Conservation (phyloP, 495 filamentous ascomycete genomes). For the Oidiodendron maius region DNA sequence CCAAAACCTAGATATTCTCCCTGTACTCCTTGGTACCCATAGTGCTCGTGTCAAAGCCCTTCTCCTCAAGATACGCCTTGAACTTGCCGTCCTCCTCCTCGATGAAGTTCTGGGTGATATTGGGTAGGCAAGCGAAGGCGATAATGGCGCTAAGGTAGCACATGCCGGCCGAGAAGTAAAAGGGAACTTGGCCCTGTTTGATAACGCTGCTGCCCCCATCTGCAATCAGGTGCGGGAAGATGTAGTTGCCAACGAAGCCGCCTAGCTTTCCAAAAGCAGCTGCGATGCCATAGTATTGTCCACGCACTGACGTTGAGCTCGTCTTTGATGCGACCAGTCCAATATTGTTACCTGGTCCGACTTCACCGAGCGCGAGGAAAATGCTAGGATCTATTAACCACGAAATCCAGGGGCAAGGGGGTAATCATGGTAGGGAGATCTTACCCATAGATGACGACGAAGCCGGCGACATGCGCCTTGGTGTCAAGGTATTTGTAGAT, state of each 20-base stretch:
- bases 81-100: constrained; percentile 64
- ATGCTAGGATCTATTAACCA: constrained; percentile 42
- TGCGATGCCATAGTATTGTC: constrained; percentile 88
- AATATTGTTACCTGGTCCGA: constrained; percentile 89
- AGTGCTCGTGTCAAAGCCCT: constrained; percentile 70
- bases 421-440: not conserved
- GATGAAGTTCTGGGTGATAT: constrained; percentile 72
- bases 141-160: constrained; percentile 58
- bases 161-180: constrained; percentile 62
- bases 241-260: constrained; percentile 82
- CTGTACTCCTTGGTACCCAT: too few relatives aligned
- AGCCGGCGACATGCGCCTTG: constrained; percentile 60
- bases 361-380: constrained; percentile 77
- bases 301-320: constrained; percentile 77
- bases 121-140: constrained; percentile 52
- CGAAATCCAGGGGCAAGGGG: too few relatives aligned
- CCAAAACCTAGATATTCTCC: too few relatives aligned
- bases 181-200: constrained; percentile 69
- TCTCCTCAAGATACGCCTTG: constrained; percentile 54
- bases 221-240: constrained; percentile 65
- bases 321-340: constrained; percentile 83
- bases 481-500: constrained; percentile 59
- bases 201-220: constrained; percentile 50
- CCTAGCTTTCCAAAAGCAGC: constrained; percentile 83
- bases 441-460: constrained; percentile 59